Conservation (phyloP, 306 rosid genomes). For the Bauhinia variegata region DNA sequence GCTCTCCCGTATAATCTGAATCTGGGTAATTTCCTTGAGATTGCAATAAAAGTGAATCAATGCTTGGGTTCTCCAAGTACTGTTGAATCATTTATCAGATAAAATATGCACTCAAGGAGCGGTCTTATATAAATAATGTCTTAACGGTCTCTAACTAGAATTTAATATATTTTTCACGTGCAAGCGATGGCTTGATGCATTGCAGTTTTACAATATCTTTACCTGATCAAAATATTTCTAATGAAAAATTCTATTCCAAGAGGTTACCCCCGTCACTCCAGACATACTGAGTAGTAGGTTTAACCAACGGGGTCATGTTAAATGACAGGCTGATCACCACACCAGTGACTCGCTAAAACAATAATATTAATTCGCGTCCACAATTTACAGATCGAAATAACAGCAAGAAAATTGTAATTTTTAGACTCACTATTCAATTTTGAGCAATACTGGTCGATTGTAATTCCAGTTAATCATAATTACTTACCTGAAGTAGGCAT, state of each 20-base stretch:
- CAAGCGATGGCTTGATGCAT: neutral
- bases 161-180: neutral
- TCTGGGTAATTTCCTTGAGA: conserved; percentile 27
- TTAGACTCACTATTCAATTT: neutral
- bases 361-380: too few relatives aligned
- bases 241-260: neutral
- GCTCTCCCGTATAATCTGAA: conserved; percentile 41
- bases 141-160: neutral
- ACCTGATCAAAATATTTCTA: neutral
- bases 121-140: neutral
- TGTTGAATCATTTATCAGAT: conserved; percentile 11
- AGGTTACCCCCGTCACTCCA: too few relatives aligned
- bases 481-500: conserved; percentile 38
- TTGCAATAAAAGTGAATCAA: conserved; percentile 22
- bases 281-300: too few relatives aligned
- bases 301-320: too few relatives aligned
- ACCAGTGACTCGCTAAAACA: too few relatives aligned
- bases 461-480: neutral
- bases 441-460: neutral
- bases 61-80: neutral
- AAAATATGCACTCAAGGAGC: neutral
- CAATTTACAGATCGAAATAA: too few relatives aligned
- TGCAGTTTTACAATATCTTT: neutral
- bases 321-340: too few relatives aligned
- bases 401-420: neutral